Base-by-base conservation (phyloP, 192 early-diverging fungal species). In the Chytriomyces hyalinus region DNA sequence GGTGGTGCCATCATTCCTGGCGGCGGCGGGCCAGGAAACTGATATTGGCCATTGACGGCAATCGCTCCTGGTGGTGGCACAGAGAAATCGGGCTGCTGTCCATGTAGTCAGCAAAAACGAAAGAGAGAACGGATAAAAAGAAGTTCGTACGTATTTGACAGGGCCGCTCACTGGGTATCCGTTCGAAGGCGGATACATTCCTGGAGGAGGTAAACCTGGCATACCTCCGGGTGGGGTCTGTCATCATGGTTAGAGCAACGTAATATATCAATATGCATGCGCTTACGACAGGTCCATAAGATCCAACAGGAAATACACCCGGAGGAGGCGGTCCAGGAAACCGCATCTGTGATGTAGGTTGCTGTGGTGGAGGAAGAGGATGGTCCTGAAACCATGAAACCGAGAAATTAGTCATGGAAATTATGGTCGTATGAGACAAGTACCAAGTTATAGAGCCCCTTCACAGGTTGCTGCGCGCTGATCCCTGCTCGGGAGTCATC, bases 311-410 rank as follows among this genome's bases (percentile, higher is more conserved):
- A 22, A 53, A 22, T 10, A 57, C 49, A 13, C 68, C 68, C 26
- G 68, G 68, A n/a, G 53, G 53, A 51, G 68, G 68, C 6, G 68
- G 68, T 13, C 49, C 66, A 10, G 66, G 66, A 28, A 47, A 67
- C 26, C 47, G 66, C 66, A 22, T 11, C 26, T 67, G 66, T 15
- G 11, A 15, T 48, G 46, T 26, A 67, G 11, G 26, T 4, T 11
- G 62, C 62, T 11, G 62, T 3, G 62, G 62, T 11, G 62, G 26
- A 24, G 15, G 62, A 28, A 26, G 62, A 26, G 62, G 26, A 3
- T 64, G 62, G 20, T 57, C 53, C 53, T 57, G 53, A 13, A 57
- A 57, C 53, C 15, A 57, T 57, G 20, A 57, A 2, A 4, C 2
- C 53, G 4, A 57, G 2, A 57, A 57, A n/a, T 13, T 13, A 13